Conservation (phyloP, 176 grass and related monocot species). For the Olyra latifolia region DNA sequence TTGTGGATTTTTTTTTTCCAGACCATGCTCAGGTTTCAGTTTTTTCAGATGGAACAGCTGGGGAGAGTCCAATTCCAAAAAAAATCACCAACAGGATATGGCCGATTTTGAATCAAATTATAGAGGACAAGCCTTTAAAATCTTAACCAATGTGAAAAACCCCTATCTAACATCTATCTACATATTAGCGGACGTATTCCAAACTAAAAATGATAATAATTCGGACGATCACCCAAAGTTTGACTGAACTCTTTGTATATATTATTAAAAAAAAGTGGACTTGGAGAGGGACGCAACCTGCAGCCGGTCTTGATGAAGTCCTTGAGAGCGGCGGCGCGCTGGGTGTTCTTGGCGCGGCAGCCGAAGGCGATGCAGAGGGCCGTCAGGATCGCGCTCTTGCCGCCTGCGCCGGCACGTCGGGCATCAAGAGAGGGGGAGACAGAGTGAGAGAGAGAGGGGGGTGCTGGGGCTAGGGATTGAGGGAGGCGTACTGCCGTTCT, state of each 20-base stretch:
- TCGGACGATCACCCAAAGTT: background rate
- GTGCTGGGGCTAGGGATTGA: conserved; percentile 29
- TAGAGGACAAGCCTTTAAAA: background rate
- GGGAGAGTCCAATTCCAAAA: background rate
- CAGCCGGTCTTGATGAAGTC: conserved; percentile 94
- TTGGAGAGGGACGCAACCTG: conserved; percentile 46
- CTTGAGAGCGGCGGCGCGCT: conserved; percentile 72
- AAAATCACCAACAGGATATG: background rate
- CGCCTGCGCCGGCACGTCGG: conserved; percentile 34
- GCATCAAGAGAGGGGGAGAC: background rate
- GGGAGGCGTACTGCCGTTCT: conserved; percentile 74
- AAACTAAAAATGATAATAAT: background rate
- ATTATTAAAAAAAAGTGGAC: background rate
- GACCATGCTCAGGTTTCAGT: background rate
- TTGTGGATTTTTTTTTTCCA: background rate
- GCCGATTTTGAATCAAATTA: background rate
- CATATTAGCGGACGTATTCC: background rate
- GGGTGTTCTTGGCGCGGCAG: conserved; percentile 78
- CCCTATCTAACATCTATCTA: background rate
- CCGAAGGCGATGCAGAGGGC: conserved; percentile 90
- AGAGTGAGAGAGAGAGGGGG: background rate
- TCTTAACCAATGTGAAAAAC: background rate
- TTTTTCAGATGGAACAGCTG: background rate
- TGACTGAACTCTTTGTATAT: background rate
- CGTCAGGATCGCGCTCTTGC: conserved; percentile 91